phyloP scores from a whole-genome alignment of 768 basidiomycete genomes.

The Termitomyces titanicus region DNA sequence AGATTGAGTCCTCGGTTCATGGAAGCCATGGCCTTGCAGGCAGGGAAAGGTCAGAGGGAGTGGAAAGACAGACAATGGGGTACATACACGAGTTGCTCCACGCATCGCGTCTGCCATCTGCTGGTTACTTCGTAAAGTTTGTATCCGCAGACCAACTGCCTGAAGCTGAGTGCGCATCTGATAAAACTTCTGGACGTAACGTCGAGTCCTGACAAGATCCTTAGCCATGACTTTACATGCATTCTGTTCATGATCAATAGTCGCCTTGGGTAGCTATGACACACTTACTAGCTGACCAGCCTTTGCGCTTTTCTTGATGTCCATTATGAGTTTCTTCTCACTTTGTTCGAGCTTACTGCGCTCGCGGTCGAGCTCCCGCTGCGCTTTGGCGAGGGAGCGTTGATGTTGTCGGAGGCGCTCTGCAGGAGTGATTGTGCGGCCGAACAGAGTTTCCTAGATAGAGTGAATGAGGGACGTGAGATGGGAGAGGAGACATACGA shows the following conservation, averaged over 20 bases:
- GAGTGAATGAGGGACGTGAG: conserved; percentile 6
- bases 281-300: conserved; percentile 83
- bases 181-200: conserved; percentile 97
- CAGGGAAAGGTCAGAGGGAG: background rate
- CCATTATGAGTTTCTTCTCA: conserved; percentile 94
- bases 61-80: background rate
- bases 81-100: conserved; percentile 87
- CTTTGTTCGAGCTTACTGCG: conserved; percentile 89
- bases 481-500: conserved; percentile 41
- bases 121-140: conserved; percentile 94
- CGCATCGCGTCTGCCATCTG: conserved; percentile 99
- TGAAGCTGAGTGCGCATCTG: conserved; percentile 99
- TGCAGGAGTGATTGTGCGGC: conserved; percentile 90
- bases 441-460: conserved; percentile 88
- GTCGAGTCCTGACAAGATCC: conserved; percentile 92
- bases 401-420: conserved; percentile 97
- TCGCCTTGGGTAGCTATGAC: conserved; percentile 5
- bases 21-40: conserved; percentile 87
- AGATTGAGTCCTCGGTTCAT: conserved; percentile 98
- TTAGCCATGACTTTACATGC: conserved; percentile 99
- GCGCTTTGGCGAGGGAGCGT: conserved; percentile 91
- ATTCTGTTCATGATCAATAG: conserved; percentile 52
- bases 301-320: conserved; percentile 97
- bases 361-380: conserved; percentile 97
- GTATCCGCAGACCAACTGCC: conserved; percentile 92